A percentile compares a stretch with the other conserved stretches of the same genome.
These are phyloP conservation scores for Ustilago bromivora DNA, from an alignment of 1,284 basidiomycete genomes.

Conservation along the genomic window DNA sequence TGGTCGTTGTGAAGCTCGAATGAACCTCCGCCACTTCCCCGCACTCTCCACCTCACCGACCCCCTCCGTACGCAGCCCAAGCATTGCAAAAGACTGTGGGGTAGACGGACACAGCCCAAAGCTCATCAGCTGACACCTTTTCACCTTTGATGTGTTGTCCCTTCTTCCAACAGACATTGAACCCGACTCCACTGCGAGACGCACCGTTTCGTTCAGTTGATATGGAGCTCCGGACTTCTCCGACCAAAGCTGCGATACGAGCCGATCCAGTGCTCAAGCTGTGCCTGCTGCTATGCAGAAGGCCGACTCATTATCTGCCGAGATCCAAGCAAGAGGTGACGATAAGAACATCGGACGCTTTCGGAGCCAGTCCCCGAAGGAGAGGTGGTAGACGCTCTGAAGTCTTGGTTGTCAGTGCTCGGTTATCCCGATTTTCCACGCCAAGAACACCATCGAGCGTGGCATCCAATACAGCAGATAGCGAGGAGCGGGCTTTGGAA, in stretches of 20 bases:
- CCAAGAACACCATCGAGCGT: conserved; percentile 3
- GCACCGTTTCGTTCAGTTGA: not conserved
- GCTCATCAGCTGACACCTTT: not conserved
- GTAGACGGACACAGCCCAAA: not conserved
- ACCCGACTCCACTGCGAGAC: not conserved
- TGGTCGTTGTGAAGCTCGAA: not conserved
- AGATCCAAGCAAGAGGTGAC: not conserved
- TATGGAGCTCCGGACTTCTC: not conserved
- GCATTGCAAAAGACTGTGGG: not conserved
- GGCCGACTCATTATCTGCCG: not conserved
- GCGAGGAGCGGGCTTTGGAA: not conserved
- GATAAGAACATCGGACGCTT: not conserved
- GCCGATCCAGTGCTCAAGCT: not conserved
- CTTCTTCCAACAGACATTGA: not conserved
- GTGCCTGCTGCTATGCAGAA: not conserved
- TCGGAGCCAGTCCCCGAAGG: not conserved
- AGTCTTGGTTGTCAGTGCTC: not conserved
- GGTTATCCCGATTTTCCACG: not conserved
- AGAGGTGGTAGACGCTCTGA: not conserved
- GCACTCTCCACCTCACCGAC: not conserved
- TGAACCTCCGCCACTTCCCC: not conserved
- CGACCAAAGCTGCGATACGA: not conserved
- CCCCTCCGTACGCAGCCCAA: not conserved
- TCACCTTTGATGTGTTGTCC: not conserved
- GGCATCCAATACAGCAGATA: not conserved